Conservation (phyloP, 208 protist genomes). For the Leishmania turanica region DNA sequence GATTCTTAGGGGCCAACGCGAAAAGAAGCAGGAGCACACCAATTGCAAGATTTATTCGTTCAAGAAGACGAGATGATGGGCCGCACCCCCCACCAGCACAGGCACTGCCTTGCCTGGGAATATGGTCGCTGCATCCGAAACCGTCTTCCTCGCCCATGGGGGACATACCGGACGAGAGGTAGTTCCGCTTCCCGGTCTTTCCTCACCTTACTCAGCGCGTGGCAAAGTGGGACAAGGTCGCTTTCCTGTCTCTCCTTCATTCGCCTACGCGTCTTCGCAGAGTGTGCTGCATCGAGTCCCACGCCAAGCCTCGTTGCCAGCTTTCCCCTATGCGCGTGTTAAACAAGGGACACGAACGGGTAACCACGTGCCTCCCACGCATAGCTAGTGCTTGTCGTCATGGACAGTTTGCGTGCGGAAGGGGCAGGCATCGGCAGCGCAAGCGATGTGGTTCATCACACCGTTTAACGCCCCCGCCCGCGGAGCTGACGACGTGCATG, state of each 20-base stretch:
- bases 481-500: not conserved
- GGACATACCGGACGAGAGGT: conserved; percentile 53
- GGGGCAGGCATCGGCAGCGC: not conserved
- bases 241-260: conserved; percentile 5
- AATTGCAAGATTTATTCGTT: conserved; percentile 43
- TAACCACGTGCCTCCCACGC: conserved; percentile 29
- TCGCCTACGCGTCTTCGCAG: conserved; percentile 19
- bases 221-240: conserved; percentile 29
- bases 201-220: conserved; percentile 30
- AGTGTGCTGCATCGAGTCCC: conserved; percentile 33
- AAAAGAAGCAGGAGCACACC: conserved; percentile 71
- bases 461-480: not conserved
- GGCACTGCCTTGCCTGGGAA: conserved; percentile 26
- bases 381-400: not conserved
- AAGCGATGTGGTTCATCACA: not conserved
- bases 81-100: conserved; percentile 35
- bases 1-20: conserved; percentile 57
- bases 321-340: not conserved
- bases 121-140: conserved; percentile 29
- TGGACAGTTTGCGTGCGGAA: not conserved
- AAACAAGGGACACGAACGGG: conserved; percentile 44
- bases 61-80: conserved; percentile 28
- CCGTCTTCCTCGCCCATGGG: conserved; percentile 63
- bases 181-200: conserved; percentile 14
- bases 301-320: conserved; percentile 11